phyloP scores from a whole-genome alignment of 2,329 filamentous ascomycete genomes.

The Botrytis fabae region DNA sequence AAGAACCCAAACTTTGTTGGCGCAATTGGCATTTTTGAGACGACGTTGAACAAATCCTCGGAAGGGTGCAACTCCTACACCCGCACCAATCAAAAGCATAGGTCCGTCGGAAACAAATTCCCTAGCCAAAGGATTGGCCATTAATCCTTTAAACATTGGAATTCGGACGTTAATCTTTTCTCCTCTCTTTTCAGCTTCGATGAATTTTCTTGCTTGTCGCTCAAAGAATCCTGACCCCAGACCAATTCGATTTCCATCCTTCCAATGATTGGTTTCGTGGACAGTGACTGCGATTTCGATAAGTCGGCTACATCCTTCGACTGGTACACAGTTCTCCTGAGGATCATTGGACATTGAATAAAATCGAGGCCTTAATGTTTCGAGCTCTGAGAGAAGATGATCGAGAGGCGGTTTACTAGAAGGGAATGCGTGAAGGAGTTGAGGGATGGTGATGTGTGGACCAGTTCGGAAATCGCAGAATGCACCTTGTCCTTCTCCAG shows the following conservation, averaged over 20 bases:
- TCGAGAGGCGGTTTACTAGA: slow-evolving; percentile 87
- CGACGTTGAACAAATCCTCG: slow-evolving; percentile 94
- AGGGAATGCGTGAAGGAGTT: slow-evolving; percentile 88
- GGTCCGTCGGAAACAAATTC: slow-evolving; percentile 92
- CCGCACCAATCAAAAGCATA: slow-evolving; percentile 95
- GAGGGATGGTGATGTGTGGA: slow-evolving; percentile 79
- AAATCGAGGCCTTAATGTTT: slow-evolving; percentile 93
- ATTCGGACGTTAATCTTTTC: slow-evolving; percentile 67
- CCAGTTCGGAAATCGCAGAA: slow-evolving; percentile 95
- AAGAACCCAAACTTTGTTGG: slow-evolving; percentile 96
- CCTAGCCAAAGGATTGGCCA: slow-evolving; percentile 92
- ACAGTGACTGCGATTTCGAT: slow-evolving; percentile 97
- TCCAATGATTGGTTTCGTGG: slow-evolving; percentile 83
- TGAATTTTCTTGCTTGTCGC: slow-evolving; percentile 71
- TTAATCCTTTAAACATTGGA: slow-evolving; percentile 97
- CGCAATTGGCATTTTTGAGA: slow-evolving; percentile 90
- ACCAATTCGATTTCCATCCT: slow-evolving; percentile 69
- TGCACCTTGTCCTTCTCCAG: slow-evolving; percentile 83
- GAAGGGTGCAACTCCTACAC: slow-evolving; percentile 96
- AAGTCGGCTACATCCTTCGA: slow-evolving; percentile 63
- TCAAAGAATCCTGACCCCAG: slow-evolving; percentile 94
- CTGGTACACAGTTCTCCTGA: slow-evolving; percentile 55
- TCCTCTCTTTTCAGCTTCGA: slow-evolving; percentile 65
- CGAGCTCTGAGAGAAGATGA: slow-evolving; percentile 74
- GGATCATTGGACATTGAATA: slow-evolving; percentile 98